Percentiles rank a stretch among this genome's conserved stretches.
Evolutionary conservation across 257 asterid genomes (phyloP).

Genomic region (Mentha longifolia): DNA sequence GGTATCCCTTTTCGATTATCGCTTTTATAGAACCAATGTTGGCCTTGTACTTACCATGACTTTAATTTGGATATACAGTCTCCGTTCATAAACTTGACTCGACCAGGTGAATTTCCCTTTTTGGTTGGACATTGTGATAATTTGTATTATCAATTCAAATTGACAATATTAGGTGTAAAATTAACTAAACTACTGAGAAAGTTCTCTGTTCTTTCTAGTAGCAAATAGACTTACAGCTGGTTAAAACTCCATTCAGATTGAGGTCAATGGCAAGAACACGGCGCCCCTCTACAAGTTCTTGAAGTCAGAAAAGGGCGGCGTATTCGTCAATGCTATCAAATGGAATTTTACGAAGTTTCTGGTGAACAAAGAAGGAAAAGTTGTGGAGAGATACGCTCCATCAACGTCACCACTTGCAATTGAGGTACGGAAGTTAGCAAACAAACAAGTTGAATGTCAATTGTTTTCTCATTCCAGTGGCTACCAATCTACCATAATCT

Average conservation of each 20-base stretch:
- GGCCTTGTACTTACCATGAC: neutral
- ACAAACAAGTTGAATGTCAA: neutral
- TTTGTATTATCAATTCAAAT: too few relatives aligned
- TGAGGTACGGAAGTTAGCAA: conserved; percentile 49
- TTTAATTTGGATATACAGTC: neutral
- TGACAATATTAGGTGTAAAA: neutral
- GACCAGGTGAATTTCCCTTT: too few relatives aligned
- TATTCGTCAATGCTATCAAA: conserved; percentile 66
- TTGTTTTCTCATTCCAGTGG: conserved; percentile 3
- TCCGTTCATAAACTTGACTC: neutral
- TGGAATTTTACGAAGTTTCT: conserved; percentile 92
- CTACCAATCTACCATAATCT: neutral
- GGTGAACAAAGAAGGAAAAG: conserved; percentile 74
- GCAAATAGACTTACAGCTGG: neutral
- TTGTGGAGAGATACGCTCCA: conserved; percentile 74
- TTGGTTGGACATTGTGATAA: too few relatives aligned
- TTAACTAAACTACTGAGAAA: neutral
- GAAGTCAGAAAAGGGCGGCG: conserved; percentile 70
- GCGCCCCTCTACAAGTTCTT: conserved; percentile 82
- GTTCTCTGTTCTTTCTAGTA: neutral
- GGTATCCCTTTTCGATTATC: conserved; percentile 51
- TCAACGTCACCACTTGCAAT: conserved; percentile 71
- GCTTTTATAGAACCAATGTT: neutral
- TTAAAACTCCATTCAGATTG: conserved; percentile 51
- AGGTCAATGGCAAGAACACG: conserved; percentile 74